Evolutionary conservation across 108 stramenopile species (phyloP), one percentile per base, ranked within the genome.

Genomic region (Bacterosira constricta): DNA sequence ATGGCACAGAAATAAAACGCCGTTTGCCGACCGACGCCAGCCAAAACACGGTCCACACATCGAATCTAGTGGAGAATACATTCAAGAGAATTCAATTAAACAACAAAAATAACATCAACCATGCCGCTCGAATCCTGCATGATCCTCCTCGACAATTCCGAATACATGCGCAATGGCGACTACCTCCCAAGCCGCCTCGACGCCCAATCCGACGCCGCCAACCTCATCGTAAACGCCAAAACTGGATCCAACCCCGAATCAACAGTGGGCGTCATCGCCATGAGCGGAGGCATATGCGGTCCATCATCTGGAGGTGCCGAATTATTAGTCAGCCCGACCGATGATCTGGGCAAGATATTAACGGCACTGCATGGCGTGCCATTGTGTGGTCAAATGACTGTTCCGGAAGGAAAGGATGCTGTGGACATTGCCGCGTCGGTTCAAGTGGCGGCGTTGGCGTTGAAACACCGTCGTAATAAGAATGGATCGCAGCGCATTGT

Each of bases 131-230:
- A 99, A 84, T 90, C 91, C 26, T 96, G 95, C 69, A 98, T 99
- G 93, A 94, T 99, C 72, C 90, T 97, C 56, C 79, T 99, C 71
- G 99, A 99, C 83, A 98, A 93, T 75, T 96, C 95, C 64, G 97
- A 99, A 76, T 97, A 85, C 80, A 98, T 98, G 97, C 82, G 99
- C 42, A 99, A 99, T 74, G 98, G 98, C 15, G 99, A 99, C 71
- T 99, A 96, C 89, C 78, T 94, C 45, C 99, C 99, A 18, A 95
- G 96, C n/a, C 95, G 99, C 27, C 81, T 98, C 75, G 97, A 97
- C 63, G 97, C 98, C 23, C 98, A 98, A 81, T 85, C 93, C 65
- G 99, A 98, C 81, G 99, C 99, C 0, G 96, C 96, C 53, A 97
- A 97, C 77, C 74, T 97, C 44, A 70, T 99, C 65, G 94, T 93